A percentile compares a stretch with the other conserved stretches of the same genome.
Evolutionary conservation across 768 basidiomycete species (phyloP).

Genomic region (Leccinum boreale): DNA sequence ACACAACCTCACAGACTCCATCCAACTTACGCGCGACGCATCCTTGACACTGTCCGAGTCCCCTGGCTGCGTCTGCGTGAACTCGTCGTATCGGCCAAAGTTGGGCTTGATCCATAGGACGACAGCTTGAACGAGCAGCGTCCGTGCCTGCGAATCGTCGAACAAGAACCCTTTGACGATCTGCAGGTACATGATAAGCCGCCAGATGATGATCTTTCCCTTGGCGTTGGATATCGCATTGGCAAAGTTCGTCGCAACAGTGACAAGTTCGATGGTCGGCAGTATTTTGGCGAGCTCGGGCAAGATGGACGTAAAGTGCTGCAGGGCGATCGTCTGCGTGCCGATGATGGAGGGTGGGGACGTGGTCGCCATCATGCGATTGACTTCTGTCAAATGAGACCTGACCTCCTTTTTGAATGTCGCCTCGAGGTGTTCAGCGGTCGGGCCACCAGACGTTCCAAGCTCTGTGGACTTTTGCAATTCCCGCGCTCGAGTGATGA

Average conservation of each 20-base stretch:
- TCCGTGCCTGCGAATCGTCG: slow-evolving; percentile 74
- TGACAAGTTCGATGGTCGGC: slow-evolving; percentile 76
- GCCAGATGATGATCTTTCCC: slow-evolving; percentile 90
- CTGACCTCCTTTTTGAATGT: slow-evolving; percentile 83
- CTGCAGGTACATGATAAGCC: slow-evolving; percentile 90
- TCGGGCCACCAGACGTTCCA: slow-evolving; percentile 75
- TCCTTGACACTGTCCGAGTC: slow-evolving; percentile 71
- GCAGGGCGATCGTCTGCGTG: slow-evolving; percentile 90
- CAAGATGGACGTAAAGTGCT: slow-evolving; percentile 89
- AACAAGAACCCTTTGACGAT: slow-evolving; percentile 88
- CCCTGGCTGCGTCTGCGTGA: slow-evolving; percentile 52
- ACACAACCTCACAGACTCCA: slow-evolving; percentile 87
- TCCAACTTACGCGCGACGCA: slow-evolving; percentile 76
- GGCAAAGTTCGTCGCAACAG: slow-evolving; percentile 83
- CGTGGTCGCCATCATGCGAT: slow-evolving; percentile 80
- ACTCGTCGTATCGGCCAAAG: slow-evolving; percentile 90
- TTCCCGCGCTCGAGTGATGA: slow-evolving; percentile 87
- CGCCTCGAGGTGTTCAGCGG: slow-evolving; percentile 80
- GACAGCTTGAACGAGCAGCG: slow-evolving; percentile 79
- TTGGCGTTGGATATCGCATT: slow-evolving; percentile 74
- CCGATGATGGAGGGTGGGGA: slow-evolving; percentile 88
- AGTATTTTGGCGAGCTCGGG: slow-evolving; percentile 86
- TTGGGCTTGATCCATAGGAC: slow-evolving; percentile 94
- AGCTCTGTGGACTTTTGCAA: slow-evolving; percentile 80
- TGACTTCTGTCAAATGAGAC: slow-evolving; percentile 75